Evolutionary conservation across 805 yeast species (phyloP).

Genomic region (Kuraishia ogatae): DNA sequence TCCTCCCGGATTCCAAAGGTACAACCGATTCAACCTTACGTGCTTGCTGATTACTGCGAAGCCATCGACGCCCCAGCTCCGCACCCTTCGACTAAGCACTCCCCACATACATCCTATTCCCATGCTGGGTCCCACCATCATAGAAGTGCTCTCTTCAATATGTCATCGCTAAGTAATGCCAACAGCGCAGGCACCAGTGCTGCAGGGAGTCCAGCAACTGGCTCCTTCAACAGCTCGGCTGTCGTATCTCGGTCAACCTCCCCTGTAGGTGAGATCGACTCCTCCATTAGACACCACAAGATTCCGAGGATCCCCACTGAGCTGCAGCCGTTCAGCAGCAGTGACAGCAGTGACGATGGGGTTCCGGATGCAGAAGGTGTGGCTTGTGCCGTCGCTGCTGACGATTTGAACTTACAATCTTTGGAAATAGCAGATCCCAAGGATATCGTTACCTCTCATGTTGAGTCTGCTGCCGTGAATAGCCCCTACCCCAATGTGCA

Average conservation of each 20-base stretch:
- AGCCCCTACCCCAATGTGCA: not conserved
- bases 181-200: not conserved
- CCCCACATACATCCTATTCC: conserved; percentile 13
- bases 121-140: too few species aligned
- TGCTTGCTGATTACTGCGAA: conserved; percentile 63
- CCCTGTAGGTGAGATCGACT: not conserved
- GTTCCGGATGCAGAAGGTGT: not conserved
- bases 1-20: conserved; percentile 62
- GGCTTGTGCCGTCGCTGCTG: not conserved
- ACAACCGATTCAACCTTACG: conserved; percentile 71
- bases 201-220: not conserved
- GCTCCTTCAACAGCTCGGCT: not conserved
- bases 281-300: conserved; percentile 5
- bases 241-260: not conserved
- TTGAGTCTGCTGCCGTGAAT: conserved; percentile 3
- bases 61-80: conserved; percentile 61
- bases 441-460: not conserved
- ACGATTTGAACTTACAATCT: conserved; percentile 2
- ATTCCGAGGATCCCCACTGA: conserved; percentile 54
- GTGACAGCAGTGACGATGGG: conserved; percentile 31
- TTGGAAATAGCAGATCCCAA: not conserved
- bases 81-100: conserved; percentile 14
- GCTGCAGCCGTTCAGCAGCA: conserved; percentile 46
- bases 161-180: not conserved
- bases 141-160: not conserved